Conservation (phyloP, 164 flowering plant genomes). For the Vitis vinifera region ASM3070453v1 NC_081822.1:1816001-1816500, state of each 20-base stretch:
- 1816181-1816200: slow-evolving; percentile 59
- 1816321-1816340: slow-evolving; percentile 59
- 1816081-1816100: slow-evolving; percentile 51
- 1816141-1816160: slow-evolving; percentile 51
- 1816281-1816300: slow-evolving; percentile 61
- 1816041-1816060: slow-evolving; percentile 57
- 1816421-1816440: background rate
- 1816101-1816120: slow-evolving; percentile 57
- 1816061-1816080: slow-evolving; percentile 57
- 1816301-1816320: slow-evolving; percentile 90
- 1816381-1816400: background rate
- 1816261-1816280: slow-evolving; percentile 50
- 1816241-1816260: slow-evolving; percentile 52
- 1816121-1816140: slow-evolving; percentile 58
- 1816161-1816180: slow-evolving; percentile 72
- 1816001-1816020: slow-evolving; percentile 83
- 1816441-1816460: no score
- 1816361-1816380: slow-evolving; percentile 29
- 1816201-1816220: slow-evolving; percentile 82
- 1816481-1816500: background rate
- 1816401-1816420: background rate
- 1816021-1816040: slow-evolving; percentile 76
- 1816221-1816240: slow-evolving; percentile 40
- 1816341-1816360: slow-evolving; percentile 62
- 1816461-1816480: background rate